Conservation (phyloP, 129 eudicot species). For the sunflower (Helianthus annuus) region HanXRQr2.0-SUNRISE NC_035441.2:175590243-175590742, state of each 20-base stretch:
- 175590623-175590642: too few relatives aligned
- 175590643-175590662: too few relatives aligned
- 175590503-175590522: constrained; percentile 93
- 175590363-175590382: constrained; percentile 79
- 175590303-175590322: background rate
- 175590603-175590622: too few relatives aligned
- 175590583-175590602: constrained; percentile 32
- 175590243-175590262: constrained; percentile 36
- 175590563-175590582: constrained; percentile 94
- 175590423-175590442: constrained; percentile 75
- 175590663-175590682: constrained; percentile 56
- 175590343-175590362: constrained; percentile 77
- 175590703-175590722: constrained; percentile 93
- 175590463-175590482: constrained; percentile 53
- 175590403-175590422: constrained; percentile 85
- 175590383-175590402: constrained; percentile 88
- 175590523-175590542: constrained; percentile 98
- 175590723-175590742: constrained; percentile 97
- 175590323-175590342: constrained; percentile 41
- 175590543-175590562: constrained; percentile 84
- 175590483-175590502: constrained; percentile 80
- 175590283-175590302: background rate
- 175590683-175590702: constrained; percentile 78
- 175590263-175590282: background rate
- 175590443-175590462: constrained; percentile 88